Conservation (phyloP, 306 rosid species). For the Casuarina cunninghamiana region DNA sequence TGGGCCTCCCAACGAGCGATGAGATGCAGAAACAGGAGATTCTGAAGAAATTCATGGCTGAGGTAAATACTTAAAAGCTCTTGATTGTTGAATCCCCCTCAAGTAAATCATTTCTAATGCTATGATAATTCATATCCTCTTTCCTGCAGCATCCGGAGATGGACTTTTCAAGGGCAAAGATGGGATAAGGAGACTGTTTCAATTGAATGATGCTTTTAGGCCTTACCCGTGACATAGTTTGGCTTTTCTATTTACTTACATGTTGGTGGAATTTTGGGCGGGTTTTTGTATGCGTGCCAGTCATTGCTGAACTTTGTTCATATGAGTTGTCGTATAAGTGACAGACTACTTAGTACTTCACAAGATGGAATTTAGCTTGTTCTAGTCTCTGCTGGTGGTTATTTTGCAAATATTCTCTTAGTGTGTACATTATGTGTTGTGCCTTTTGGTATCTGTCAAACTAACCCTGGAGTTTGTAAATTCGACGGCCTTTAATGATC, state of each 20-base stretch:
- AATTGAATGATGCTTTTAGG: neutral
- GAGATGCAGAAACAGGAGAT: constrained; percentile 80
- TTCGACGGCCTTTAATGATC: too few relatives aligned
- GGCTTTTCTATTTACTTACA: neutral
- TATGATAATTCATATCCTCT: neutral
- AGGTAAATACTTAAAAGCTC: constrained; percentile 40
- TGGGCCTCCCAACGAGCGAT: constrained; percentile 92
- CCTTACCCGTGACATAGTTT: neutral
- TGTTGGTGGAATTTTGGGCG: neutral
- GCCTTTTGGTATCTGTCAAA: too few relatives aligned
- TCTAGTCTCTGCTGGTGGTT: neutral
- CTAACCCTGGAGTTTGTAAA: too few relatives aligned
- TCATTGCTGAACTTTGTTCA: neutral
- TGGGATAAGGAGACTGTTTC: constrained; percentile 31
- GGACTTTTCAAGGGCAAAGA: constrained; percentile 83
- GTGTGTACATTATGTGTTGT: neutral
- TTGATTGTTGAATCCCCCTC: neutral
- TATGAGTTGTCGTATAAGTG: neutral
- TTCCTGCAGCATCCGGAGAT: constrained; percentile 89
- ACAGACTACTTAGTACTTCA: neutral
- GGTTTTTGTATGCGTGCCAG: neutral
- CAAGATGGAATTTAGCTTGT: neutral
- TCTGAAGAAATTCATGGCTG: constrained; percentile 81
- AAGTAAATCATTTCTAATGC: neutral
- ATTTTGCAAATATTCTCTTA: neutral